phyloP scores from a whole-genome alignment of 2,329 filamentous ascomycete species.

The Mycosphaerelloides madeirae region DNA sequence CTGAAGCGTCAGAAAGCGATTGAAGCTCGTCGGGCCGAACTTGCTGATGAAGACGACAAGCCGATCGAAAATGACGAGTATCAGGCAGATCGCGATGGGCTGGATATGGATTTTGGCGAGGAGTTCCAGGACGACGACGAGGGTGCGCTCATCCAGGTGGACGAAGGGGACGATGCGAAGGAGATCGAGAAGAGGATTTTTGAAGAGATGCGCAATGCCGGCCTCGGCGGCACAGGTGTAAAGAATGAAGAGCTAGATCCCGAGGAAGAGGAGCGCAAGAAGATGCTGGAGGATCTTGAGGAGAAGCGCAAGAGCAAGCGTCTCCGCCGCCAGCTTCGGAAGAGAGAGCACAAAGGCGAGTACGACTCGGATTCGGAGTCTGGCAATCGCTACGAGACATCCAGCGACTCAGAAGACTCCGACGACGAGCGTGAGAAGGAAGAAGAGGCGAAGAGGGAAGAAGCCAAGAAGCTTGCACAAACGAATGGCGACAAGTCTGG shows the following conservation, averaged over 20 bases:
- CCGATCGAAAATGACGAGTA: conserved; percentile 38
- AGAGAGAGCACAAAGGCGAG: conserved; percentile 78
- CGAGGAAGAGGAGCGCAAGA: conserved; percentile 60
- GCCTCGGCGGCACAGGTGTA: conserved; percentile 62
- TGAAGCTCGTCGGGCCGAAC: conserved; percentile 52
- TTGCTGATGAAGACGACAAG: conserved; percentile 36
- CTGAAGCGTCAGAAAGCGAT: conserved; percentile 34
- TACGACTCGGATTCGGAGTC: conserved; percentile 63
- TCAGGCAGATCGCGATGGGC: conserved; percentile 58
- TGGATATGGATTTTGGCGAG: conserved; percentile 63
- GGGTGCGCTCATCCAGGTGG: conserved; percentile 69
- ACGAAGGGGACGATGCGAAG: conserved; percentile 68
- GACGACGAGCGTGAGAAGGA: conserved; percentile 61
- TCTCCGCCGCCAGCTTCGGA: conserved; percentile 74
- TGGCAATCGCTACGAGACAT: conserved; percentile 1
- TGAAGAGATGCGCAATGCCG: conserved; percentile 78
- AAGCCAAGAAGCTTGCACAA: conserved; percentile 46
- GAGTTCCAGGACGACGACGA: conserved; percentile 87
- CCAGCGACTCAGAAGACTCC: conserved; percentile 57
- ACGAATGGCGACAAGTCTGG: conserved; percentile 49
- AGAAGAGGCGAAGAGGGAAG: conserved; percentile 53
- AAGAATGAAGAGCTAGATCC: conserved; percentile 54
- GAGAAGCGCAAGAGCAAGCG: conserved; percentile 69
- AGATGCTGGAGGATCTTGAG: conserved; percentile 65
- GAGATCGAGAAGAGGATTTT: conserved; percentile 63